Percentiles rank a stretch among this genome's conserved stretches.
These are phyloP conservation scores for Pseudogymnoascus sp. DNA, from an alignment of 2,329 filamentous ascomycete species.

Conservation along the genomic window DNA sequence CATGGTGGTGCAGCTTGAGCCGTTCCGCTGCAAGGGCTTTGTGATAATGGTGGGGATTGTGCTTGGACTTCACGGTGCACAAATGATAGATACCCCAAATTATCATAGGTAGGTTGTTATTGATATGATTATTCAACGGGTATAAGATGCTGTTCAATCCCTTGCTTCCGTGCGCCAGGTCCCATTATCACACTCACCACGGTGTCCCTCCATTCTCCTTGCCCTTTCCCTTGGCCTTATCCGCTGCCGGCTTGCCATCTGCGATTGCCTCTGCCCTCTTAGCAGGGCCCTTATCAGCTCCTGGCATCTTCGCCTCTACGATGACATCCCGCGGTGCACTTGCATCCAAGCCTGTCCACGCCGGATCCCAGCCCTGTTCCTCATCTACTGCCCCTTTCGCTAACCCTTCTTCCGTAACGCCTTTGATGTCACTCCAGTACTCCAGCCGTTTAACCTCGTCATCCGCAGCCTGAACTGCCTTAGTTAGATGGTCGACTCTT, in stretches of 20 bases:
- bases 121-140: not conserved
- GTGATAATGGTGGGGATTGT: not conserved
- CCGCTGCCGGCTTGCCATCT: not conserved
- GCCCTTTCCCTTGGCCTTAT: not conserved
- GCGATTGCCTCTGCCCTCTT: not conserved
- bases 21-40: not conserved
- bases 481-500: conserved; percentile 61
- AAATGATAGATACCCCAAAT: not conserved
- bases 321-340: conserved; percentile 26
- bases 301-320: conserved; percentile 19
- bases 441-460: conserved; percentile 73
- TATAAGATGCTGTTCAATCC: conserved; percentile 3
- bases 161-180: not conserved
- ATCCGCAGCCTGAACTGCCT: conserved; percentile 68
- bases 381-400: conserved; percentile 26
- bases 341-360: conserved; percentile 25
- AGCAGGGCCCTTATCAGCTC: conserved; percentile 11
- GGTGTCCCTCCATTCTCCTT: not conserved
- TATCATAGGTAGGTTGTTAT: not conserved
- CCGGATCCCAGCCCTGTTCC: conserved; percentile 24
- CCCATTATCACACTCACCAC: not conserved
- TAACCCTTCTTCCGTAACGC: conserved; percentile 48
- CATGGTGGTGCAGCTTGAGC: not conserved
- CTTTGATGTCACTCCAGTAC: conserved; percentile 79
- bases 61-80: not conserved